Base-by-base conservation (phyloP, 352 stramenopile genomes). In the Labyrinthula sp. region DNA sequence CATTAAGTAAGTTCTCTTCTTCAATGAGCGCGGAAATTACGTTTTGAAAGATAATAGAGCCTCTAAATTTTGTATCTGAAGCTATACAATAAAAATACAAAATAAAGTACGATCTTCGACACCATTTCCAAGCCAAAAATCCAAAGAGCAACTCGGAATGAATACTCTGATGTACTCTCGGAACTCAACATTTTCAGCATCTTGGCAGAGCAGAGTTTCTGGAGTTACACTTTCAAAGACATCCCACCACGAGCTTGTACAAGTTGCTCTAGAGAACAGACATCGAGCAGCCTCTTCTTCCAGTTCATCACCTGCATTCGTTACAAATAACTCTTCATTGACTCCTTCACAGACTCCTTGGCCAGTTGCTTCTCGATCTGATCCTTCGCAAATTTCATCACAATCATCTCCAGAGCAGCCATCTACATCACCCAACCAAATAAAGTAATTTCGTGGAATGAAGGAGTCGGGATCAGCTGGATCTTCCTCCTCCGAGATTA, bases 401-500 rank as follows among this genome's bases (percentile, higher is more conserved):
- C 41, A 49, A 18, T 48, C 33, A 8, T 40, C 23, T 10, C 15
- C 15, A 9, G 5, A 17, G 34, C 43, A 52, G n/a, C 40, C n/a
- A 23, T 52, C 43, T 23, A 23, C 36, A 28, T 52, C 43, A 10
- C 43, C 43, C 10, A 52, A 35, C 43, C 43, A 50, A 15, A 33
- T 33, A 15, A 43, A n/a, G n/a, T n/a, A n/a, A n/a, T n/a, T n/a
- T n/a, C n/a, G n/a, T n/a, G n/a, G n/a, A n/a, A n/a, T n/a, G n/a
- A n/a, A n/a, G n/a, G n/a, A n/a, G n/a, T n/a, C n/a, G n/a, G n/a
- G n/a, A n/a, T n/a, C n/a, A n/a, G n/a, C n/a, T n/a, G n/a, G n/a
- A n/a, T n/a, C n/a, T n/a, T n/a, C n/a, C n/a, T n/a, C n/a, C n/a
- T n/a, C n/a, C n/a, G n/a, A n/a, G n/a, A n/a, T n/a, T n/a, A n/a